phyloP scores from a whole-genome alignment of 2,329 filamentous ascomycete genomes.

The Lecanosticta acicola region DNA sequence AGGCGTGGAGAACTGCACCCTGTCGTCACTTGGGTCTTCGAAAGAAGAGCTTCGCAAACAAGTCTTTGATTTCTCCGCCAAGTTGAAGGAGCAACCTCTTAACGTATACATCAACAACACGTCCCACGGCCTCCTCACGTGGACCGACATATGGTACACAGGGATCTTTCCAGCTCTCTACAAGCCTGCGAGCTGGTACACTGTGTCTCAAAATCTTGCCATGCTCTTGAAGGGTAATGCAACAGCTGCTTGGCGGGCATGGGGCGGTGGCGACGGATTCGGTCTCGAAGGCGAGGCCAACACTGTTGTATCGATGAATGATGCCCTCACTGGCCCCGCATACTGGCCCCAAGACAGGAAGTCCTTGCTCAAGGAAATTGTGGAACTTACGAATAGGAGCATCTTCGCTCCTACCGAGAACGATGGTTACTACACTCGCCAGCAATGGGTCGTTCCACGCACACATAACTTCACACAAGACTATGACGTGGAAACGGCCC shows the following conservation, averaged over 20 bases:
- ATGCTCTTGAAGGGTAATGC: constrained; percentile 19
- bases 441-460: constrained; percentile 16
- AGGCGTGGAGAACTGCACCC: constrained; percentile 28
- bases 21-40: constrained; percentile 11
- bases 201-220: constrained; percentile 17
- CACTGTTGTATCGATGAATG: constrained; percentile 16
- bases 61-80: constrained; percentile 13
- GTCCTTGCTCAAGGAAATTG: constrained; percentile 13
- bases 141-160: constrained; percentile 12
- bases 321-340: constrained; percentile 13
- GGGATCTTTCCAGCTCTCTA: constrained; percentile 20
- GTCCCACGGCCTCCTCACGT: constrained; percentile 15
- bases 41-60: constrained; percentile 14
- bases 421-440: constrained; percentile 12
- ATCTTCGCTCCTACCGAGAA: constrained; percentile 19
- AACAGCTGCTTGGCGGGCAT: constrained; percentile 17
- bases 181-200: constrained; percentile 19
- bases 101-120: constrained; percentile 21
- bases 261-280: constrained; percentile 10
- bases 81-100: constrained; percentile 20
- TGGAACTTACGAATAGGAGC: constrained; percentile 14
- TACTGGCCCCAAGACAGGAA: constrained; percentile 19
- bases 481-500: constrained; percentile 11
- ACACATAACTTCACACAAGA: constrained; percentile 19
- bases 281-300: constrained; percentile 20